Base-by-base conservation (phyloP, 768 basidiomycete species). In the Phlegmacium glaucopus region DNA sequence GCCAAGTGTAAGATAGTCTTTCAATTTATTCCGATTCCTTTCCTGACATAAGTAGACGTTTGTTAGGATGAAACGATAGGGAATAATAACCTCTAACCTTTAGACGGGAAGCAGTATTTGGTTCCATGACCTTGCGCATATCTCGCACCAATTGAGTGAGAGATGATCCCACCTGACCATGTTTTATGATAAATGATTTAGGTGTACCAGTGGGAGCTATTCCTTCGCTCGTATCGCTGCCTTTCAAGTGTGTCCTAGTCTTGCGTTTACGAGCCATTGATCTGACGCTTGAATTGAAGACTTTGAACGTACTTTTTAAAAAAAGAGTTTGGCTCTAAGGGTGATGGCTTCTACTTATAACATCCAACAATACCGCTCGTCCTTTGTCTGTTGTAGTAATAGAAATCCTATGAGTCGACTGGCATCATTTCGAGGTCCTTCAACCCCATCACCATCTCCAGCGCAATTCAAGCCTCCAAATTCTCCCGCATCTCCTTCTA, bases 161-260 rank as follows among this genome's bases (percentile, higher is more conserved):
- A 7, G 91, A 92, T 41, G 79, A 74, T 15, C 96, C 95, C 26
- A 98, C 94, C 48, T 85, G 83, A 34, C 96, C 96, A 70, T 94
- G 91, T 66, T 94, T 95, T 63, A 99, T 90, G 49, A 99, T 89
- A 61, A 99, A 98, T 0, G 93, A 94, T 70, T 90, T 95, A 4
- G 95, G 95, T 0, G 69, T 69, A 49, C 65, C 70, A 2, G 67
- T 61, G 17, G 50, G 48, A 22, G 62, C 60, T 9, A 48, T 40
- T 18, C 66, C 50, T 13, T 69, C 66, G 10, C 65, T 62, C 10
- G 72, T 63, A 1, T 65, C 64, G 35, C 70, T 67, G 10, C 76
- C 79, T 58, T 90, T 91, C 62, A 88, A 71, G 70, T 92, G 90
- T 1, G 90, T 92, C 54, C 88, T 77, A 62, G 82, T 83, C 64